Evolutionary conservation across 129 eudicot species (phyloP).

Genomic region (Solidago caesia): DNA sequence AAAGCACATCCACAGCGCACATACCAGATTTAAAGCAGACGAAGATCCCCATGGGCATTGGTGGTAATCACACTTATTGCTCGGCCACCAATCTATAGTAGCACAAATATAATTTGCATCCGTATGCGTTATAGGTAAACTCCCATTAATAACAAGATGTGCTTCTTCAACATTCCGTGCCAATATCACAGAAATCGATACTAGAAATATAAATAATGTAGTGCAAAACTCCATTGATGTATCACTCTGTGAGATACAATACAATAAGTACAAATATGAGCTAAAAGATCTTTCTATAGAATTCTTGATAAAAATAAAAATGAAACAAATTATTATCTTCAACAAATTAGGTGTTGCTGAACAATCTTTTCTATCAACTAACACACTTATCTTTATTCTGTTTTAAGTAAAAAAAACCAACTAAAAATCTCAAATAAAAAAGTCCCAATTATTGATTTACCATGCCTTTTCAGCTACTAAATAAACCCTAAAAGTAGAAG

Average conservation of each 20-base stretch:
- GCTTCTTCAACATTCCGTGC: slow-evolving; percentile 56
- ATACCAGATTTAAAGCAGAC: slow-evolving; percentile 74
- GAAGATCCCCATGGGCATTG: slow-evolving; percentile 96
- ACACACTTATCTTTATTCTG: not conserved
- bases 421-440: not conserved
- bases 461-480: slow-evolving; percentile 11
- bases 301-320: slow-evolving; percentile 8
- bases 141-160: slow-evolving; percentile 53
- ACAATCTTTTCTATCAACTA: not conserved
- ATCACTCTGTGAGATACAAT: slow-evolving; percentile 29
- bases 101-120: slow-evolving; percentile 88
- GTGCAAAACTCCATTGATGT: slow-evolving; percentile 47
- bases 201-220: slow-evolving; percentile 45
- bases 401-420: not conserved
- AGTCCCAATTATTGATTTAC: not conserved
- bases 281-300: not conserved
- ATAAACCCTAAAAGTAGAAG: slow-evolving; percentile 47
- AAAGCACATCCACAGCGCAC: slow-evolving; percentile 6
- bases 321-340: not conserved
- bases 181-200: slow-evolving; percentile 45
- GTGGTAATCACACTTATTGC: slow-evolving; percentile 67
- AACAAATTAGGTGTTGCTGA: slow-evolving; percentile 5
- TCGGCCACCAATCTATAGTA: slow-evolving; percentile 99
- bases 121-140: slow-evolving; percentile 50
- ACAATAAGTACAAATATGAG: not conserved